Evolutionary conservation across 2,329 filamentous ascomycete species (phyloP).

Genomic region (Verticillium zaregamsianum): DNA sequence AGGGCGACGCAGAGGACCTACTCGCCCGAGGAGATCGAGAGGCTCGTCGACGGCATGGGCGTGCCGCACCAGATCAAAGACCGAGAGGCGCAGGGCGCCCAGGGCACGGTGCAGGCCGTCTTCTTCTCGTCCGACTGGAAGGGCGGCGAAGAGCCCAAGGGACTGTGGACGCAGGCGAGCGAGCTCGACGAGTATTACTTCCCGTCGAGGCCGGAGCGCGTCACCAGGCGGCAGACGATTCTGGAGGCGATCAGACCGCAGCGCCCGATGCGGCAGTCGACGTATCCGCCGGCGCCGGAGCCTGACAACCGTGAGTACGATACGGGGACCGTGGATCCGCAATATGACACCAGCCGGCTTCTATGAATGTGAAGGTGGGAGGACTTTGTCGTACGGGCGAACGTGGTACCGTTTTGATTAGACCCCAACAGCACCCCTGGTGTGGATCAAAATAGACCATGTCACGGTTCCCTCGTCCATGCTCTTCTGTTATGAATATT

Average conservation of each 20-base stretch:
- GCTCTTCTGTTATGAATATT: no score
- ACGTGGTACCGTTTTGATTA: no score
- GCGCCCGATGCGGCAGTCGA: neutral
- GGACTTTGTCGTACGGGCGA: neutral
- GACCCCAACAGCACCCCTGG: no score
- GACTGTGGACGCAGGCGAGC: neutral
- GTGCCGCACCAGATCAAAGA: slow-evolving; percentile 12
- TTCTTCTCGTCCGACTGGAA: slow-evolving; percentile 9
- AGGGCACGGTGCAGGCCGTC: slow-evolving; percentile 9
- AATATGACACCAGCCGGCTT: neutral
- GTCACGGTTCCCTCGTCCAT: no score
- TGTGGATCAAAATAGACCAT: no score
- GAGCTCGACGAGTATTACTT: neutral
- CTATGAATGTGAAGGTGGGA: neutral
- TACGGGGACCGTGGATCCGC: neutral
- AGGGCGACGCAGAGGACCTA: slow-evolving; percentile 35
- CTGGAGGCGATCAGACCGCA: slow-evolving; percentile 6
- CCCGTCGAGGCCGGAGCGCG: slow-evolving; percentile 8
- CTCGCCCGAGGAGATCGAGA: slow-evolving; percentile 13
- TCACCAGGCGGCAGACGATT: slow-evolving; percentile 10
- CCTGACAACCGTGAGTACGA: neutral
- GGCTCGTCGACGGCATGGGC: slow-evolving; percentile 6
- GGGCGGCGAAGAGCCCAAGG: neutral
- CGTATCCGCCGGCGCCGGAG: neutral
- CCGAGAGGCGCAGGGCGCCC: slow-evolving; percentile 4